Percentiles rank a stretch among this genome's conserved stretches.
These are phyloP conservation scores for Gloeopeniophorella convolvens DNA, from an alignment of 768 basidiomycete species.

Conservation along the genomic window DNA sequence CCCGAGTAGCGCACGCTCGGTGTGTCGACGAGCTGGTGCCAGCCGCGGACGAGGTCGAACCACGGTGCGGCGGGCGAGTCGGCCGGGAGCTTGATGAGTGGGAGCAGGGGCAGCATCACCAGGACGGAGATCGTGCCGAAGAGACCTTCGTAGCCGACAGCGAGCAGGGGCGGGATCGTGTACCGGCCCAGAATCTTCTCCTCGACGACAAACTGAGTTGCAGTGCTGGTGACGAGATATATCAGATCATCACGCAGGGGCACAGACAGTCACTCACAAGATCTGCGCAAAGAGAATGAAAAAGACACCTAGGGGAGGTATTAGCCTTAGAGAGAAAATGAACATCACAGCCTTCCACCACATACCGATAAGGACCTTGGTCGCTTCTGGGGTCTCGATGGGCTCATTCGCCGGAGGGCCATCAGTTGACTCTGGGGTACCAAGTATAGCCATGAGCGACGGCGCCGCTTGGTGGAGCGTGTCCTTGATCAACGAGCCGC, in stretches of 20 bases:
- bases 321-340: conserved; percentile 19
- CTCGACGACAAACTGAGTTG: conserved; percentile 91
- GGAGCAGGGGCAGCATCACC: conserved; percentile 72
- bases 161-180: conserved; percentile 80
- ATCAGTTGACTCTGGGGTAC: conserved; percentile 18
- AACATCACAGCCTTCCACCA: conserved; percentile 20
- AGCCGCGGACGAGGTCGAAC: conserved; percentile 88
- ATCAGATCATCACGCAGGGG: conserved; percentile 10
- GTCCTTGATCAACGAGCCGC: conserved; percentile 83
- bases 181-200: conserved; percentile 93
- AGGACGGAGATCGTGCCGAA: conserved; percentile 83
- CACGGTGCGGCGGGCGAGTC: conserved; percentile 50
- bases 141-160: conserved; percentile 91
- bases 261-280: conserved; percentile 52
- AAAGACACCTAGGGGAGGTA: conserved; percentile 58
- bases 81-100: conserved; percentile 58
- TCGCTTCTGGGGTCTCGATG: conserved; percentile 53
- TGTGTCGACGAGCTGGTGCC: conserved; percentile 79
- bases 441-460: conserved; percentile 27
- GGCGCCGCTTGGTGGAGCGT: conserved; percentile 43
- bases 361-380: conserved; percentile 69
- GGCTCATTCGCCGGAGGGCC: conserved; percentile 37
- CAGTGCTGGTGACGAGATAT: conserved; percentile 48
- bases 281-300: conserved; percentile 92
- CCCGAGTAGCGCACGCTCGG: conserved; percentile 45